Base-by-base conservation (phyloP, 139 green algal genomes). In the Medakamo hakoo region DNA sequence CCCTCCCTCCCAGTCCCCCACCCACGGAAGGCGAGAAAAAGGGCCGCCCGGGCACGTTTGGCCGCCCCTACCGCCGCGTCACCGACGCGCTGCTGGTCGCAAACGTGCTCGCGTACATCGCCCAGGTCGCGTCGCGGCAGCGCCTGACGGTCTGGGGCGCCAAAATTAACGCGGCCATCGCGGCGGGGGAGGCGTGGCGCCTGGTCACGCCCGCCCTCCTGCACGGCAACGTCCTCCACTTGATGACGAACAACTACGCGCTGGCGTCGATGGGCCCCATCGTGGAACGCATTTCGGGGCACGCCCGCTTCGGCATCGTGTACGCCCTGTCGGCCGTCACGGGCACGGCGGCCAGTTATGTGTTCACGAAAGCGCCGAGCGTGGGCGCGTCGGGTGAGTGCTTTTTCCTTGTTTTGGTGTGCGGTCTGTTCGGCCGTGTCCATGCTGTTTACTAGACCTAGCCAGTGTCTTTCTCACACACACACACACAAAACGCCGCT, bases 141-240 rank as follows among this genome's bases (percentile, higher is more conserved):
- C 3, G 22, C 1, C 2, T 76, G 21, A 62, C 61, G 0, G 26
- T 61, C 0, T 74, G 63, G 63, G 69, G 63, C 20, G 26, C 62
- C 30, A 74, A 70, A 80, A 60, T 86, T 9, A 93, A 93, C 71
- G 22, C 49, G 2, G 58, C 79, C 1, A 90, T 95, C 55, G 26
- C 70, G 3, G 52, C 56, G 21, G 87, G 87, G 1, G 65, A 95
- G 69, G 73, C 63, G 64, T 93, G 77, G 73, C 74, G 87, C 0
- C 71, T 95, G 4, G 21, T 93, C 48, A 88, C 86, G 0, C 69
- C 82, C 19, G 60, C 74, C 29, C 81, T 91, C 48, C 67, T 93
- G 64, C 87, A 95, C 65, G 81, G 68, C 58, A 76, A 80, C 60
- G 4, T 86, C 3, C n/a, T 85, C 2, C 84, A 90, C 76, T 62